Base-by-base conservation (phyloP, 2,329 filamentous ascomycete species). In the Metarhizium sp. region DNA sequence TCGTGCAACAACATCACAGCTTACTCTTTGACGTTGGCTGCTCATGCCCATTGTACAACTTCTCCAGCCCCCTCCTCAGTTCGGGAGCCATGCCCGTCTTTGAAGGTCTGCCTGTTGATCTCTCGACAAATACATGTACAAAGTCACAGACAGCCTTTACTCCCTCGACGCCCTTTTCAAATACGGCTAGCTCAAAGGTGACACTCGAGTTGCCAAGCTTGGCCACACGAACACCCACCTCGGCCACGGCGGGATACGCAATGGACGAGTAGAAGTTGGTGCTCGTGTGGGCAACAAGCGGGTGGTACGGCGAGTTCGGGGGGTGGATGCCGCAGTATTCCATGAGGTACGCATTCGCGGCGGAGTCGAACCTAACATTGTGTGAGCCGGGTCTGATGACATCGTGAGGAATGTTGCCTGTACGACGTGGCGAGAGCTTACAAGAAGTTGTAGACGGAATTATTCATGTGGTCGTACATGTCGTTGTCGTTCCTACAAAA, bases 381-480 rank as follows among this genome's bases (percentile, higher is more conserved):
- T 42, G 50, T 18, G 20, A 20, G 11, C 36, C 34, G 8, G 2
- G 14, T 56, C 59, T 51, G 49, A 4, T 10, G 36, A 34, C 8
- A 30, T 16, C 5, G 45, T 25, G 43, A 59, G 54, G 54, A 36
- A 14, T 34, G 7, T 53, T 57, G 34, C 25, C 45, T 14, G 30
- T 5, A 11, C 11, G 38, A 4, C 5, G 38, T 16, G 38, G 38
- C 38, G 38, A 5, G 3, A 16, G 38, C 76, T 67, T 69, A 85
- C 79, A 95, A 78, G 59, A 88, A 86, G 64, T 88, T 88, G 71
- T 96, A 96, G 54, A 94, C 79, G 45, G 85, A 88, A 67, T 95
- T 96, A 74, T 96, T 96, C 78, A 95, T 84, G 68, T 97, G 92
- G 58, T 89, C 80, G 71, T 94, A 96, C 88, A 95, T 94, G 74